Evolutionary conservation across 1,284 basidiomycete species (phyloP), one percentile per base, ranked within the genome.

Genomic region (Cryptococcus sp.): DNA sequence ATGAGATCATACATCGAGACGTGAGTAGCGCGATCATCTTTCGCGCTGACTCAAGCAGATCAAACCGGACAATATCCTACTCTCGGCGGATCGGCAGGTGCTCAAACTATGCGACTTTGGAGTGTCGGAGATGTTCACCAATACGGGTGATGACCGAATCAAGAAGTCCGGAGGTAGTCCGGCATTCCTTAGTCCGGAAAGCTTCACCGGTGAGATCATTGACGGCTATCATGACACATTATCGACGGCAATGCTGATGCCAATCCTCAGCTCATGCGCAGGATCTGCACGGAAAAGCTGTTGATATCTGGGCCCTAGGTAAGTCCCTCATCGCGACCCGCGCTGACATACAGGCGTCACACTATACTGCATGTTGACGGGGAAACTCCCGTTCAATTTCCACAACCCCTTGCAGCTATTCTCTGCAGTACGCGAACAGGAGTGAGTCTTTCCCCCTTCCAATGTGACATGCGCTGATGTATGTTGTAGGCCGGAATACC

Each of bases 81-180:
- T 84, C 16, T 78, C 77, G 13, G 73, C 74, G n/a, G 78, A 83
- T 59, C 68, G 73, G n/a, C 69, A 74, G 51, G 71, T 73, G 11
- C 82, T 83, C 73, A 84, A 84, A 68, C 76, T 85, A 49, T 83
- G 80, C 64, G 82, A 84, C 62, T 85, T 85, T 70, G 84, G 84
- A 31, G 82, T 84, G 0, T 83, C 81, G 1, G 82, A 84, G 56
- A 82, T 84, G 77, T 83, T 84, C 56, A 64, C 69, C 8, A 73
- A 75, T 25, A 68, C 72, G 0, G 78, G 77, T 15, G 80, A 82
- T 55, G 81, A 83, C 65, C 66, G 68, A 39, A 73, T 81, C 62
- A 74, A 74, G 57, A 76, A 80, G 54, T 74, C 76, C 20, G 80
- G 76, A 0, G 84, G 84, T 0, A 82, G 79, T 67, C 84, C 84